phyloP scores from a whole-genome alignment of 2,329 filamentous ascomycete genomes.

The Rachicladosporium sp. region DNA sequence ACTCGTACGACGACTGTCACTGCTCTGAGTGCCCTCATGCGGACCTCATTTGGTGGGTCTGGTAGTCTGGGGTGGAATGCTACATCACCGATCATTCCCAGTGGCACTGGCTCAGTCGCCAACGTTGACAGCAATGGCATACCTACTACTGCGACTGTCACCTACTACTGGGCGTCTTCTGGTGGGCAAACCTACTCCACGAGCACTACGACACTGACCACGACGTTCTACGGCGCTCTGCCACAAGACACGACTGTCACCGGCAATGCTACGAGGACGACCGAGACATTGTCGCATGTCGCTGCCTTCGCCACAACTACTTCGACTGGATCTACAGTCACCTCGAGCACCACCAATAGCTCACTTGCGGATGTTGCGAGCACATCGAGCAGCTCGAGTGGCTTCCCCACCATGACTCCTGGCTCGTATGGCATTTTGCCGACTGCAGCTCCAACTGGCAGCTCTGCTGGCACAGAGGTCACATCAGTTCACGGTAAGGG shows the following conservation, averaged over 20 bases:
- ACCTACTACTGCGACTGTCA: slow-evolving; percentile 13
- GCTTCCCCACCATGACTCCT: slow-evolving; percentile 1
- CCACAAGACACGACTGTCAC: too few relatives aligned
- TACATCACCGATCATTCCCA: slow-evolving; percentile 5
- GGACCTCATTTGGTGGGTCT: slow-evolving; percentile 14
- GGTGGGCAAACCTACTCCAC: slow-evolving; percentile 16
- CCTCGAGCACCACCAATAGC: slow-evolving; percentile 8
- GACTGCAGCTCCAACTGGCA: not conserved
- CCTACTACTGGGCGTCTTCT: slow-evolving; percentile 13
- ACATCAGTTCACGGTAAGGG: too few relatives aligned
- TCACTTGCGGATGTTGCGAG: slow-evolving; percentile 1
- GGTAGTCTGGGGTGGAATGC: slow-evolving; percentile 18
- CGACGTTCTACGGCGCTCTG: slow-evolving; percentile 7
- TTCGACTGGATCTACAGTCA: slow-evolving; percentile 2
- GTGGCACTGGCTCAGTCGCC: slow-evolving; percentile 4
- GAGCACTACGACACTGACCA: slow-evolving; percentile 15
- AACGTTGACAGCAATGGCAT: slow-evolving; percentile 1
- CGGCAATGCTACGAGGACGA: slow-evolving; percentile 3
- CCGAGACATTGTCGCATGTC: slow-evolving; percentile 1
- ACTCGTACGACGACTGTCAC: slow-evolving; percentile 16
- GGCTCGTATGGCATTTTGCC: slow-evolving; percentile 1
- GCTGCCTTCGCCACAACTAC: slow-evolving; percentile 3
- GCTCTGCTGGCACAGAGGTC: not conserved
- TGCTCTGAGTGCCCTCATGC: slow-evolving; percentile 6
- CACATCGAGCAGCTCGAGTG: not conserved